These are phyloP conservation scores for Spencermartinsiella europaea DNA, from an alignment of 805 yeast species.

Conservation along the genomic window DNA sequence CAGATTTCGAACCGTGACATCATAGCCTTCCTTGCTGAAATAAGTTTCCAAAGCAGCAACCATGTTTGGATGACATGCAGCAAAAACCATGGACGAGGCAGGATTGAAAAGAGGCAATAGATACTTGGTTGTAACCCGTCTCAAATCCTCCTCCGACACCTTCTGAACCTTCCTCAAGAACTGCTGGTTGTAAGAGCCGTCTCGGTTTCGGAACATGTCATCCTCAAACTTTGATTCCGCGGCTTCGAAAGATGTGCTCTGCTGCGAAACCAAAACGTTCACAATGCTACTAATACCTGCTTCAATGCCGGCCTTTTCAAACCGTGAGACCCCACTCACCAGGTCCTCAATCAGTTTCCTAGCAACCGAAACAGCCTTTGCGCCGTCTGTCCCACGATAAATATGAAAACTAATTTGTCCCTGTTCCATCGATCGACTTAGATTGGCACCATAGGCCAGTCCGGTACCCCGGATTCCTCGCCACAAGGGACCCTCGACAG, in stretches of 20 bases:
- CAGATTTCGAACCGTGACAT: slow-evolving; percentile 53
- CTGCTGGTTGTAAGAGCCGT: slow-evolving; percentile 53
- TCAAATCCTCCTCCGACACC: slow-evolving; percentile 47
- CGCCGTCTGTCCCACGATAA: slow-evolving; percentile 80
- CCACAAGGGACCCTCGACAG: slow-evolving; percentile 97
- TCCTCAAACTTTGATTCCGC: slow-evolving; percentile 64
- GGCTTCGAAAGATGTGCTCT: slow-evolving; percentile 59
- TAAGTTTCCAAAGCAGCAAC: slow-evolving; percentile 41
- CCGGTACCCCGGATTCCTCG: slow-evolving; percentile 93
- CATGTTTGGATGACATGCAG: slow-evolving; percentile 69
- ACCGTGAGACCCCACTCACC: slow-evolving; percentile 46
- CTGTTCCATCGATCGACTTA: slow-evolving; percentile 54
- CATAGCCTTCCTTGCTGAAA: slow-evolving; percentile 54
- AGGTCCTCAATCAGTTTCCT: slow-evolving; percentile 57
- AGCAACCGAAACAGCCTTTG: slow-evolving; percentile 54
- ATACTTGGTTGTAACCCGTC: slow-evolving; percentile 46
- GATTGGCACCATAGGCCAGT: slow-evolving; percentile 80
- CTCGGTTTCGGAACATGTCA: slow-evolving; percentile 61
- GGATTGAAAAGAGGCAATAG: slow-evolving; percentile 61
- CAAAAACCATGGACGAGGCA: slow-evolving; percentile 52
- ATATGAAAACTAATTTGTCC: slow-evolving; percentile 64
- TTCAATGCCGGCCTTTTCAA: slow-evolving; percentile 58
- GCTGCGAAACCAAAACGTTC: slow-evolving; percentile 60
- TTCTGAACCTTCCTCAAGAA: slow-evolving; percentile 50
- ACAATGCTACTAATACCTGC: slow-evolving; percentile 77